A percentile compares a stretch with the other conserved stretches of the same genome.
Conservation (phyloP, 1,284 basidiomycete species). For the Hypsizygus ulmarius region DNA sequence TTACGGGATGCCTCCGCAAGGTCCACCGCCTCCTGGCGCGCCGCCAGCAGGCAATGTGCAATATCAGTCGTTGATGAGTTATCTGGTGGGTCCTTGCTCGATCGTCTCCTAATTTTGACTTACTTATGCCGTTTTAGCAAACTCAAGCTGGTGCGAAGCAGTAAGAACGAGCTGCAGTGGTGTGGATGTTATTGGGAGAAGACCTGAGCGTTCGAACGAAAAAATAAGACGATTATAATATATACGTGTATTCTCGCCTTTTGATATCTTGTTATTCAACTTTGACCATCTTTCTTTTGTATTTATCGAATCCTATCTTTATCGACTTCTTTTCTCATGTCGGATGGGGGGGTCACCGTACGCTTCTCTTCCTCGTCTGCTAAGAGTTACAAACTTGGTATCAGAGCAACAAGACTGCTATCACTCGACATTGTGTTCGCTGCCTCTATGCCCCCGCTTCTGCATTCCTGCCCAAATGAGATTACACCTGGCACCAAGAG, state of each 20-base stretch:
- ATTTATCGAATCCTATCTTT: background rate
- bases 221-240: conserved; percentile 4
- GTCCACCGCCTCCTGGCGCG: conserved; percentile 25
- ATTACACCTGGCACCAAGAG: too few species aligned
- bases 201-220: too few species aligned
- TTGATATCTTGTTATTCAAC: background rate
- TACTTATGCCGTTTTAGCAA: conserved; percentile 15
- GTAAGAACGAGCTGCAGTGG: background rate
- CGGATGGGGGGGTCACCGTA: background rate
- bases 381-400: too few species aligned
- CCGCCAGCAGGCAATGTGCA: conserved; percentile 37
- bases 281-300: conserved; percentile 1
- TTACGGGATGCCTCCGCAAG: conserved; percentile 41
- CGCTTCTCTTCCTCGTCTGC: too few species aligned
- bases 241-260: conserved; percentile 6
- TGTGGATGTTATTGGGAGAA: too few species aligned
- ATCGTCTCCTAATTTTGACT: background rate
- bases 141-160: conserved; percentile 20
- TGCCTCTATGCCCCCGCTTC: too few species aligned
- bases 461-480: too few species aligned
- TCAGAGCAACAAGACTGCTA: too few species aligned
- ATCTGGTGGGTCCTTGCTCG: conserved; percentile 39
- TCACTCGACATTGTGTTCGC: too few species aligned
- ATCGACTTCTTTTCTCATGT: conserved; percentile 3
- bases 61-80: conserved; percentile 57